These are phyloP conservation scores for Triglochin maritima DNA, from an alignment of 106 monocot genomes.

Conservation along the genomic window DNA sequence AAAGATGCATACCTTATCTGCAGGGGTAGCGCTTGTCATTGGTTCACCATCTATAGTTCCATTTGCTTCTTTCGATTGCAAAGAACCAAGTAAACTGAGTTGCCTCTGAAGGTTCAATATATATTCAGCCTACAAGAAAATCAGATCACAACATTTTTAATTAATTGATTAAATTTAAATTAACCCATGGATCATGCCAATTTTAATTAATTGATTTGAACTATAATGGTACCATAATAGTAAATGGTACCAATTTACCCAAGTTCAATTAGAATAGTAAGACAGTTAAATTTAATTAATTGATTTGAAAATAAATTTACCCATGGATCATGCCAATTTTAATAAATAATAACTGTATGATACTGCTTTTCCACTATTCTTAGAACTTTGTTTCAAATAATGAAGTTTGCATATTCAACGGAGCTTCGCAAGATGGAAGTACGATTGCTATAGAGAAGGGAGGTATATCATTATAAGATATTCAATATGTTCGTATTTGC, in stretches of 20 bases:
- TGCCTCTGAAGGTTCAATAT: constrained; percentile 80
- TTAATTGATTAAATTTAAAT: not conserved
- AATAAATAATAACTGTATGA: too few species aligned
- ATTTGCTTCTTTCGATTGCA: constrained; percentile 21
- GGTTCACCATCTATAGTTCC: constrained; percentile 32
- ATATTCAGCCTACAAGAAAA: constrained; percentile 51
- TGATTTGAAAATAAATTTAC: not conserved
- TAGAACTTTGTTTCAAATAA: too few species aligned
- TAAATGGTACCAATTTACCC: too few species aligned
- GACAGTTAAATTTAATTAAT: too few species aligned
- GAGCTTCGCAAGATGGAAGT: not conserved
- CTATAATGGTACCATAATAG: not conserved
- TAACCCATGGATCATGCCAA: not conserved
- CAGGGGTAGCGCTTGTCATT: constrained; percentile 28
- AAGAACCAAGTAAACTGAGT: constrained; percentile 47
- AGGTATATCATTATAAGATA: too few species aligned
- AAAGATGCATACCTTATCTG: constrained; percentile 48
- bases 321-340: not conserved
- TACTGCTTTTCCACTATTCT: too few species aligned
- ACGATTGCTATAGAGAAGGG: too few species aligned
- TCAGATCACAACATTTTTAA: not conserved
- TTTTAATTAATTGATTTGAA: not conserved
- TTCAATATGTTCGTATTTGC: too few species aligned
- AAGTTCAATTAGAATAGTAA: too few species aligned
- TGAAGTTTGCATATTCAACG: too few species aligned